phyloP scores from a whole-genome alignment of 108 stramenopile species.

The Nitzschia inconspicua region DNA sequence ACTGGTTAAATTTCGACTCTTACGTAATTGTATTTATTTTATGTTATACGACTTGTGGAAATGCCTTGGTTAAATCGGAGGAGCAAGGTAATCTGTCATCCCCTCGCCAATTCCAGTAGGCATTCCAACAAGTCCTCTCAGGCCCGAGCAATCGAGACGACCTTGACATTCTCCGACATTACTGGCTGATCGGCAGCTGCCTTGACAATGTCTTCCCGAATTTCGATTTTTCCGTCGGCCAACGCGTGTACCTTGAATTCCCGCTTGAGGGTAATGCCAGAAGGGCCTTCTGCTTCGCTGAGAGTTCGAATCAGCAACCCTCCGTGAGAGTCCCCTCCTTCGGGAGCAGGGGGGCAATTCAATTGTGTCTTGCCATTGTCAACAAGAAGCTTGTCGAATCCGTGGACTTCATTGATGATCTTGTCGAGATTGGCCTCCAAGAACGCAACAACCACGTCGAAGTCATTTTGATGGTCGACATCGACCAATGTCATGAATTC shows the following conservation, averaged over 20 bases:
- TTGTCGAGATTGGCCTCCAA: slow-evolving; percentile 20
- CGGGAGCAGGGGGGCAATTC: slow-evolving; percentile 29
- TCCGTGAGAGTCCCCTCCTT: slow-evolving; percentile 19
- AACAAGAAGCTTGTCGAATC: slow-evolving; percentile 26
- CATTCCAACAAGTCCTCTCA: not conserved
- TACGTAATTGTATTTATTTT: too few species aligned
- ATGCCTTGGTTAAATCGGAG: too few species aligned
- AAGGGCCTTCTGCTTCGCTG: slow-evolving; percentile 16
- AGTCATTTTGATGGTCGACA: slow-evolving; percentile 25
- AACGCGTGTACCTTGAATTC: slow-evolving; percentile 31
- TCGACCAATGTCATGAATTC: slow-evolving; percentile 29
- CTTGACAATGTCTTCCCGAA: slow-evolving; percentile 30
- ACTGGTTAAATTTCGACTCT: too few species aligned
- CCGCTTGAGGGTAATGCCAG: slow-evolving; percentile 23
- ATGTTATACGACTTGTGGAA: too few species aligned
- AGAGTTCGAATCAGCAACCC: slow-evolving; percentile 17
- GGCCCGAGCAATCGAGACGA: slow-evolving; percentile 15
- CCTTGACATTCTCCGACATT: slow-evolving; percentile 1
- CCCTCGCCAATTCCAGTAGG: too few species aligned
- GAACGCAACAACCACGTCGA: slow-evolving; percentile 19
- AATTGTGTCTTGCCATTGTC: slow-evolving; percentile 21
- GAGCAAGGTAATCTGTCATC: too few species aligned
- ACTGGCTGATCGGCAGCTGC: not conserved
- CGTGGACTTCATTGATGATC: slow-evolving; percentile 27
- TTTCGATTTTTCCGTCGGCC: slow-evolving; percentile 26